These are phyloP conservation scores for Coemansia reversa DNA, from an alignment of 192 early-diverging fungal genomes.

Conservation along the genomic window DNA sequence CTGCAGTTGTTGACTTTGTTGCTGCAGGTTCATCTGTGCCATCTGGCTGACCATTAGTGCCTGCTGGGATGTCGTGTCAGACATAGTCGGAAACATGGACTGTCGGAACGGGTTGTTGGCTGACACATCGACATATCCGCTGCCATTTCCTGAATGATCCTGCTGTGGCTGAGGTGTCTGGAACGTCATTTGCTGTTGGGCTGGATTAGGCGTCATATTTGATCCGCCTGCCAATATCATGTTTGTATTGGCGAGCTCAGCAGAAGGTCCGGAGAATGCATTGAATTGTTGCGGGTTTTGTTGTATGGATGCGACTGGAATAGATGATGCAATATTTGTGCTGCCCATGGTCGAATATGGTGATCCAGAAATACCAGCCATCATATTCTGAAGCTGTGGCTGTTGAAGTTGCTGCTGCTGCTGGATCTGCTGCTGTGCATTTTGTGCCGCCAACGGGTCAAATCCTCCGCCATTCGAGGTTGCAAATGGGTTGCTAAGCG, in stretches of 20 bases:
- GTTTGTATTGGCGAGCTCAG: neutral
- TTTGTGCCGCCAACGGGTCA: constrained; percentile 10
- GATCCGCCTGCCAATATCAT: neutral
- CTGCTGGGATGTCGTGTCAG: constrained; percentile 21
- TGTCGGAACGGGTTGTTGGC: constrained; percentile 53
- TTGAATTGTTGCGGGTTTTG: constrained; percentile 24
- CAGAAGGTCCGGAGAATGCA: constrained; percentile 20
- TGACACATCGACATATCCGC: constrained; percentile 22
- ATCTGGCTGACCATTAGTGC: constrained; percentile 28
- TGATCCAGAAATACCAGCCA: too few species aligned
- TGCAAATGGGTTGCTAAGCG: constrained; percentile 48
- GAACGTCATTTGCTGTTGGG: constrained; percentile 4
- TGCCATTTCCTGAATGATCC: neutral
- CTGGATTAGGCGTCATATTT: constrained; percentile 3
- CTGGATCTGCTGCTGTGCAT: constrained; percentile 18
- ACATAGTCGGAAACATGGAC: constrained; percentile 45
- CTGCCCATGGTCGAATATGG: too few species aligned
- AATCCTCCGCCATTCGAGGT: constrained; percentile 8
- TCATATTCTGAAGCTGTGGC: neutral
- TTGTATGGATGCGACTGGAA: neutral
- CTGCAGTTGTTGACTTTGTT: constrained; percentile 21
- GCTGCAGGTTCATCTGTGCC: constrained; percentile 38
- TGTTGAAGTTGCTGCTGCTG: constrained; percentile 14
- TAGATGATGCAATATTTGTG: neutral
- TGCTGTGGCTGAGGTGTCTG: constrained; percentile 3